Conservation (phyloP, 306 rosid genomes). For the Gastrolobium bilobum region DNA sequence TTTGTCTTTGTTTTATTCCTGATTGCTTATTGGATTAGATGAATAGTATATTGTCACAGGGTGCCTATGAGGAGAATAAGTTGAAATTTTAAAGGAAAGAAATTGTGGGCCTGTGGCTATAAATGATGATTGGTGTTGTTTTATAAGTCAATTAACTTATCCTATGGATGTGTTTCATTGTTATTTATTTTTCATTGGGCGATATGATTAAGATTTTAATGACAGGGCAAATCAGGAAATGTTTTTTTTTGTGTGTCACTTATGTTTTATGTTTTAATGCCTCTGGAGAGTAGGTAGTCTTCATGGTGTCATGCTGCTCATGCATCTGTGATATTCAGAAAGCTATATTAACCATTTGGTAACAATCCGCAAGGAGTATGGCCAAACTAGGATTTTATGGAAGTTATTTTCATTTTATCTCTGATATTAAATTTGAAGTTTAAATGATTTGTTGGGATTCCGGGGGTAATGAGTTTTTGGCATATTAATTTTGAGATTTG, state of each 20-base stretch:
- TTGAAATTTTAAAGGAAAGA: not conserved
- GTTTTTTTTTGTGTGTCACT: not conserved
- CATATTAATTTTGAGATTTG: not conserved
- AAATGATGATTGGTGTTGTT: not conserved
- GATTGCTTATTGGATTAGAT: not conserved
- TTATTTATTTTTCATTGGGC: not conserved
- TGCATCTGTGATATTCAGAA: not conserved
- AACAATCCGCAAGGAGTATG: not conserved
- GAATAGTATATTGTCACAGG: not conserved
- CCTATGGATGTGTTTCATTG: not conserved
- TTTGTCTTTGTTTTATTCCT: not conserved
- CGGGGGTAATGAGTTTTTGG: not conserved
- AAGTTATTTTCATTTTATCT: not conserved
- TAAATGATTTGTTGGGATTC: no score
- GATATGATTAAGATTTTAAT: constrained; percentile 5
- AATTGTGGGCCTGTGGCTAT: not conserved
- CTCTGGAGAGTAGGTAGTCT: not conserved
- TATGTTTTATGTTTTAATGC: constrained; percentile 16
- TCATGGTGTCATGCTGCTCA: not conserved
- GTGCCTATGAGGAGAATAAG: not conserved
- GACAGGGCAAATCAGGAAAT: not conserved
- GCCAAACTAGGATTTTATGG: not conserved
- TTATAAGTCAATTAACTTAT: not conserved
- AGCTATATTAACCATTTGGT: constrained; percentile 5
- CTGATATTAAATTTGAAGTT: not conserved